A percentile compares a stretch with the other conserved stretches of the same genome.
These are phyloP conservation scores for Mortierella sp. DNA, from an alignment of 371 early-diverging fungal species.

Conservation along the genomic window DNA sequence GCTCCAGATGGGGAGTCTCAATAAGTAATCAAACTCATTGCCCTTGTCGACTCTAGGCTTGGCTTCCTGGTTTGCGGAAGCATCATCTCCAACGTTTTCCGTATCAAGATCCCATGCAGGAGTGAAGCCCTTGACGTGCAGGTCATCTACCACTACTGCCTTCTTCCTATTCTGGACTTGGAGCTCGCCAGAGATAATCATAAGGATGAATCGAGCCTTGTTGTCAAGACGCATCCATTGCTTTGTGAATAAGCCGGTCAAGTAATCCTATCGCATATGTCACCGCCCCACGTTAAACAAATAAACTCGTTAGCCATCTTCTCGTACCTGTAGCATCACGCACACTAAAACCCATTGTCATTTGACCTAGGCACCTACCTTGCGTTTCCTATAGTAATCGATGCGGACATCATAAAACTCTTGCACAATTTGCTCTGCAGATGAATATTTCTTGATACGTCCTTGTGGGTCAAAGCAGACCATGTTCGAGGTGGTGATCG, in stretches of 20 bases:
- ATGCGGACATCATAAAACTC: slow-evolving; percentile 96
- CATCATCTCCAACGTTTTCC: slow-evolving; percentile 34
- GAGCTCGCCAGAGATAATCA: slow-evolving; percentile 89
- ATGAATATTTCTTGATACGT: slow-evolving; percentile 87
- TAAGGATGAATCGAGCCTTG: slow-evolving; percentile 93
- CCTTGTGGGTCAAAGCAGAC: slow-evolving; percentile 97
- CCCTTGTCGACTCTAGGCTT: slow-evolving; percentile 50
- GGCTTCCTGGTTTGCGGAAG: slow-evolving; percentile 55
- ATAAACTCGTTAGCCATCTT: not conserved
- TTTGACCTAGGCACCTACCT: slow-evolving; percentile 62
- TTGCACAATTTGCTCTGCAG: slow-evolving; percentile 85
- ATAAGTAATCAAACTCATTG: slow-evolving; percentile 92
- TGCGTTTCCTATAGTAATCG: slow-evolving; percentile 91
- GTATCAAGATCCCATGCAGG: slow-evolving; percentile 67
- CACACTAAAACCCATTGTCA: not conserved
- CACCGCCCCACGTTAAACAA: not conserved
- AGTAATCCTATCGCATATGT: slow-evolving; percentile 60
- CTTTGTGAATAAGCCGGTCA: slow-evolving; percentile 76
- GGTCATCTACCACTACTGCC: slow-evolving; percentile 81
- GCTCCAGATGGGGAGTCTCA: slow-evolving; percentile 93
- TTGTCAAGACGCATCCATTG: slow-evolving; percentile 89
- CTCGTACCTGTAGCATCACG: not conserved
- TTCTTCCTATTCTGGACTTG: slow-evolving; percentile 91
- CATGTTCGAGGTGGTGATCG: slow-evolving; percentile 90
- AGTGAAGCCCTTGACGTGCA: slow-evolving; percentile 78